These are phyloP conservation scores for Citrus sp. DNA, from an alignment of 345 rosid species.

Conservation along the genomic window DNA sequence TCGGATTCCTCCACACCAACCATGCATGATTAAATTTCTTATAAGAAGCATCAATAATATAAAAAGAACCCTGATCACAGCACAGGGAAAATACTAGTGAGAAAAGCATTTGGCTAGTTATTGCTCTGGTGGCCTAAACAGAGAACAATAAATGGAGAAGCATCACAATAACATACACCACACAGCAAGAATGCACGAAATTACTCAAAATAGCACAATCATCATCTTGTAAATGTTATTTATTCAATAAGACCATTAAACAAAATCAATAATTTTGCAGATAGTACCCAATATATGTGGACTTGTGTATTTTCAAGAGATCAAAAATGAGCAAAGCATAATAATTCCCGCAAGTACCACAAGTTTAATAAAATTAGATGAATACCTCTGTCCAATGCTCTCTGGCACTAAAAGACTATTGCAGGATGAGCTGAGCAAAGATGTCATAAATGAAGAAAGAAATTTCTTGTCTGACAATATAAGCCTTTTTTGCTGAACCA, in stretches of 20 bases:
- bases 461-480: constrained; percentile 71
- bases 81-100: background rate
- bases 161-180: background rate
- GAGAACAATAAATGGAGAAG: background rate
- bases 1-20: background rate
- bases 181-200: background rate
- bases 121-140: background rate
- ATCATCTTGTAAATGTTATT: background rate
- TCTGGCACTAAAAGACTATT: constrained; percentile 59
- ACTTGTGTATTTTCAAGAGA: background rate
- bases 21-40: background rate
- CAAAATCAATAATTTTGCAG: background rate
- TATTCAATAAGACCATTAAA: background rate
- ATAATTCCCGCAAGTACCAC: background rate
- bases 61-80: background rate
- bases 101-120: background rate
- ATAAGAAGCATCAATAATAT: background rate
- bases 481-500: constrained; percentile 73
- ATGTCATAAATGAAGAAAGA: constrained; percentile 71
- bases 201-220: background rate
- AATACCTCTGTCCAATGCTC: constrained; percentile 67
- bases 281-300: background rate
- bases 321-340: background rate
- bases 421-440: constrained; percentile 58
- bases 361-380: background rate